Evolutionary conservation across 352 stramenopile genomes (phyloP).

Genomic region (Phytophthora palmivora): DNA sequence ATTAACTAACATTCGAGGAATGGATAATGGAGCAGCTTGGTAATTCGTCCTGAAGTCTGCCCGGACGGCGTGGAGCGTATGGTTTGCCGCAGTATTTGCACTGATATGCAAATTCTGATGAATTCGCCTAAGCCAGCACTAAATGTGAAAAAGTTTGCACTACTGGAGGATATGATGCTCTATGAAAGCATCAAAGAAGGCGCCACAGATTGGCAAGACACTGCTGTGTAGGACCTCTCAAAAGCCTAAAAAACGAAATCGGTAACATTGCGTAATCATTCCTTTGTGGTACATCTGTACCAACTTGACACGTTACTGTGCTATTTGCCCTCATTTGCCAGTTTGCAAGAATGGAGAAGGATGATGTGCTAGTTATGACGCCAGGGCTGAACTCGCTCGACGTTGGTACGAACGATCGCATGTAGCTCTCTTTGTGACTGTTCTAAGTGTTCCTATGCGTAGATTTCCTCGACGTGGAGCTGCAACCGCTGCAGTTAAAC

Average conservation of each 20-base stretch:
- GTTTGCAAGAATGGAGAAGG: neutral
- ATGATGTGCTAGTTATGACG: conserved; percentile 1
- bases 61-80: conserved; percentile 34
- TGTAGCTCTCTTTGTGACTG: neutral
- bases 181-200: conserved; percentile 27
- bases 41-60: conserved; percentile 34
- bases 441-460: too few species aligned
- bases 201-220: conserved; percentile 31
- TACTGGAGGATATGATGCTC: conserved; percentile 34
- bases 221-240: conserved; percentile 1
- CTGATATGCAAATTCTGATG: conserved; percentile 32
- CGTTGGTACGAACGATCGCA: conserved; percentile 11
- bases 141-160: conserved; percentile 28
- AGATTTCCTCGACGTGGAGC: conserved; percentile 32
- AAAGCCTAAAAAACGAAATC: neutral
- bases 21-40: conserved; percentile 10
- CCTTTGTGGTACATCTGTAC: too few species aligned
- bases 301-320: too few species aligned
- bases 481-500: conserved; percentile 23
- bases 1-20: neutral
- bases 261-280: too few species aligned
- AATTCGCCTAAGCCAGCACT: conserved; percentile 10
- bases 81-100: conserved; percentile 37
- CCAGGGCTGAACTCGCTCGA: conserved; percentile 17
- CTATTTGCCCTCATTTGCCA: neutral